These are phyloP conservation scores for Ceratobasidium sp. DNA, from an alignment of 1,284 basidiomycete genomes.

Conservation along the genomic window DNA sequence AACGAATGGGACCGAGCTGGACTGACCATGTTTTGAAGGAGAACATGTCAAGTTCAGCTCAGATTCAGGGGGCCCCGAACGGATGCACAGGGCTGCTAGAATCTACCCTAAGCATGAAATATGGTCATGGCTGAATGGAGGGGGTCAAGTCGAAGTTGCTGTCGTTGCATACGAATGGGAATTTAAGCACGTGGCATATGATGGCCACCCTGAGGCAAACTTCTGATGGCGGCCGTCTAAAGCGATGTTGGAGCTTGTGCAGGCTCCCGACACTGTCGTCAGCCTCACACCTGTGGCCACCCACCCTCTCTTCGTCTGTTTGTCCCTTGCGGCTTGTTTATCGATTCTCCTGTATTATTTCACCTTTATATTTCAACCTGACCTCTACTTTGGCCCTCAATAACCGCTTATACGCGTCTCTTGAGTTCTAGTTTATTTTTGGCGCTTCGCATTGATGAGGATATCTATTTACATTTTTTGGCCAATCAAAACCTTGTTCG, in stretches of 20 bases:
- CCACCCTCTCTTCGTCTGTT: too few relatives aligned
- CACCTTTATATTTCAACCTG: too few relatives aligned
- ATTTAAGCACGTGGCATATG: slow-evolving; percentile 1
- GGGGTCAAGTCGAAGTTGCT: background rate
- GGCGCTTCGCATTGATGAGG: too few relatives aligned
- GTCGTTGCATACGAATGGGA: slow-evolving; percentile 8
- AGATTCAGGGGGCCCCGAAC: background rate
- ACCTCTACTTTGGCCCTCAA: too few relatives aligned
- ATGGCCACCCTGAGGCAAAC: background rate
- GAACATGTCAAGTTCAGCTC: background rate
- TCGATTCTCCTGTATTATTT: too few relatives aligned
- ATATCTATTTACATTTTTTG: too few relatives aligned
- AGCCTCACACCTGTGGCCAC: too few relatives aligned
- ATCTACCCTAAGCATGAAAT: background rate
- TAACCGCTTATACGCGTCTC: too few relatives aligned
- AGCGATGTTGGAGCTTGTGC: background rate
- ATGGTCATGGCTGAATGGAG: background rate
- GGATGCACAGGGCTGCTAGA: background rate
- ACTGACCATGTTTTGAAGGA: background rate
- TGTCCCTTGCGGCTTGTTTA: too few relatives aligned
- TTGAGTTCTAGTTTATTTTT: too few relatives aligned
- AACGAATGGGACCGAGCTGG: background rate
- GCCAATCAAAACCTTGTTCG: too few relatives aligned
- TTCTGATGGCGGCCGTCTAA: background rate
- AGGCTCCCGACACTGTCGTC: too few relatives aligned